Percentiles rank a stretch among this genome's conserved stretches.
phyloP scores from a whole-genome alignment of 306 rosid species.

The Ammopiptanthus mongolicus region DNA sequence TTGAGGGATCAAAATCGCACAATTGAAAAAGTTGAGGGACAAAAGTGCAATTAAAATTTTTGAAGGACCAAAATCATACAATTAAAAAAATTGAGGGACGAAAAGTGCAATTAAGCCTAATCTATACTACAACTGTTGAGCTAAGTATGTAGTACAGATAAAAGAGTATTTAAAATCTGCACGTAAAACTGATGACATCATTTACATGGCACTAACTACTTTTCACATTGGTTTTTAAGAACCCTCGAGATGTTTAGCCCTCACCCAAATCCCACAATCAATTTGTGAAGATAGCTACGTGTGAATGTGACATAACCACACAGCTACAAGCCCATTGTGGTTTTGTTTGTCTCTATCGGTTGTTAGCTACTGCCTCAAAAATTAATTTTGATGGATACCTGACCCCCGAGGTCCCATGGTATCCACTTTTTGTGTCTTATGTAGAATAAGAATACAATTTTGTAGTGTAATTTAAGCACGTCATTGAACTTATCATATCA shows the following conservation, averaged over 20 bases:
- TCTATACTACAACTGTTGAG: not conserved
- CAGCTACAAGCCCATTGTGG: not conserved
- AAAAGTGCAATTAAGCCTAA: too few relatives aligned
- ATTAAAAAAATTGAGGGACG: too few relatives aligned
- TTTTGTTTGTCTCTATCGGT: conserved; percentile 11
- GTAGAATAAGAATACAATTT: not conserved
- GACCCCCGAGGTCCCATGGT: conserved; percentile 5
- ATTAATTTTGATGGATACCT: not conserved
- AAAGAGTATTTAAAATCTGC: not conserved
- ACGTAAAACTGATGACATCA: conserved; percentile 16
- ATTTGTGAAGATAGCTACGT: conserved; percentile 30
- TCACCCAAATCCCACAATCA: conserved; percentile 14
- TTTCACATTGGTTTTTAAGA: conserved; percentile 1
- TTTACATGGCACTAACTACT: not conserved
- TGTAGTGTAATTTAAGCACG: conserved; percentile 1
- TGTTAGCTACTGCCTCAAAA: not conserved
- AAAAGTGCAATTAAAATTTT: too few relatives aligned
- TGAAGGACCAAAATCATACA: too few relatives aligned
- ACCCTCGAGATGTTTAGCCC: conserved; percentile 29
- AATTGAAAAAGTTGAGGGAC: too few relatives aligned
- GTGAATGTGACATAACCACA: conserved; percentile 24
- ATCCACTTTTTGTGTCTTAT: not conserved
- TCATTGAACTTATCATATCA: not conserved
- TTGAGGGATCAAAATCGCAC: too few relatives aligned
- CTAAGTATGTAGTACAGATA: not conserved